phyloP scores from a whole-genome alignment of 2,329 filamentous ascomycete genomes.

The Fusarium paranaense region DNA sequence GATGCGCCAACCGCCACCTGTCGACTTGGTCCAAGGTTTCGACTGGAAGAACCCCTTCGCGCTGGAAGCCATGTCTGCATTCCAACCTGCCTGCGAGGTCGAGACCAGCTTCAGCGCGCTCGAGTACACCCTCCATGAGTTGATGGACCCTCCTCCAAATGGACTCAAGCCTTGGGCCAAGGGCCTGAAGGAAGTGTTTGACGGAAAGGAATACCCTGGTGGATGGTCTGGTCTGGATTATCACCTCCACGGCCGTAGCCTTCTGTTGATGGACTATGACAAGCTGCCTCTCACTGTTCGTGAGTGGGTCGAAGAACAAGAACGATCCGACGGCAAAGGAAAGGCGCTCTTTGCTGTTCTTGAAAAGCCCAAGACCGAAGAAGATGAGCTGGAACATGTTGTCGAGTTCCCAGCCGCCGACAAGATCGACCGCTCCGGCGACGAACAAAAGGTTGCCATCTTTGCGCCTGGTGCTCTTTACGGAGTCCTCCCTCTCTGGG shows the following conservation, averaged over 20 bases:
- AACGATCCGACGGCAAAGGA: conserved; percentile 47
- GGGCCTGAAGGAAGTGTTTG: conserved; percentile 56
- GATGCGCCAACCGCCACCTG: conserved; percentile 44
- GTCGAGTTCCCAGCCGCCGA: conserved; percentile 45
- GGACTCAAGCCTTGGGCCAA: conserved; percentile 55
- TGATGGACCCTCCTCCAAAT: conserved; percentile 50
- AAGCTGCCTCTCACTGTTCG: conserved; percentile 57
- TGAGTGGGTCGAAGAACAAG: conserved; percentile 61
- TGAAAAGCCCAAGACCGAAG: conserved; percentile 51
- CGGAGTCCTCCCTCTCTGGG: conserved; percentile 61
- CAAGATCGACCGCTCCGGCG: conserved; percentile 45
- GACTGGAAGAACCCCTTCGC: conserved; percentile 56
- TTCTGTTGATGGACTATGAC: conserved; percentile 60
- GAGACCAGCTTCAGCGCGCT: conserved; percentile 50
- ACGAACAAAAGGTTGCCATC: conserved; percentile 55
- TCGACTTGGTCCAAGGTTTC: conserved; percentile 54
- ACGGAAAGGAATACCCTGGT: conserved; percentile 59
- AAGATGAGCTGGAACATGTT: conserved; percentile 54
- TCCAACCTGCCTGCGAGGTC: conserved; percentile 51
- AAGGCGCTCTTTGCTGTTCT: conserved; percentile 58
- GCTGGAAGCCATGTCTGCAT: conserved; percentile 43
- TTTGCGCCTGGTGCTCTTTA: conserved; percentile 66
- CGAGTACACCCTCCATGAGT: conserved; percentile 59
- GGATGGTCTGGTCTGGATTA: conserved; percentile 64
- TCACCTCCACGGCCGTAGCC: conserved; percentile 61